These are phyloP conservation scores for Cordyceps tenuipes DNA, from an alignment of 2,329 filamentous ascomycete genomes.

Conservation along the genomic window DNA sequence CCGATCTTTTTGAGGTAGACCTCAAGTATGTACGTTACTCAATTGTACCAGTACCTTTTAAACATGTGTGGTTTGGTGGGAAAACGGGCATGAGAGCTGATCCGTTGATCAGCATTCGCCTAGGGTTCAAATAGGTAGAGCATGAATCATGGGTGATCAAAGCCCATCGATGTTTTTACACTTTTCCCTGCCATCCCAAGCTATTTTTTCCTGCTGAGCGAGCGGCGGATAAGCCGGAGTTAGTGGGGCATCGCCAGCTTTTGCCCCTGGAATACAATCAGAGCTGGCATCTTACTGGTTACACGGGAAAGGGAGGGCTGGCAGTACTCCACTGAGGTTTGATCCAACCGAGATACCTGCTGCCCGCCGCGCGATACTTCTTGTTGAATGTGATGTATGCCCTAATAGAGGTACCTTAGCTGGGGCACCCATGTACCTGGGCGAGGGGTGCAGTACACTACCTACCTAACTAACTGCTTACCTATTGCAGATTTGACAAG, in stretches of 20 bases:
- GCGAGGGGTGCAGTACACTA: too few relatives aligned
- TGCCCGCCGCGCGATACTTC: too few relatives aligned
- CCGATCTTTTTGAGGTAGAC: too few relatives aligned
- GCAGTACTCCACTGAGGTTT: background rate
- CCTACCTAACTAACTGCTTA: too few relatives aligned
- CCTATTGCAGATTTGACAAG: background rate
- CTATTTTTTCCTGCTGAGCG: background rate
- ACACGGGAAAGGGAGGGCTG: background rate
- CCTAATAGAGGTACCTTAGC: background rate
- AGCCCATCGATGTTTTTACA: conserved; percentile 1
- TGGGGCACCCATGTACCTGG: background rate
- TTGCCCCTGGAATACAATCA: conserved; percentile 1
- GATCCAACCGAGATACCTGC: background rate
- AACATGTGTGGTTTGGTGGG: background rate
- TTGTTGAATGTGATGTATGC: too few relatives aligned
- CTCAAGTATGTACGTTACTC: too few relatives aligned
- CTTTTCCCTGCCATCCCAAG: background rate
- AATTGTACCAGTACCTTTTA: too few relatives aligned
- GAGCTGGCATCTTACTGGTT: background rate
- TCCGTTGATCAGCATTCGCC: background rate
- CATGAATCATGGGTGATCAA: background rate
- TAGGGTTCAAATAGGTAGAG: background rate
- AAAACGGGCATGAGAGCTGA: background rate
- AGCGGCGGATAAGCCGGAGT: conserved; percentile 9
- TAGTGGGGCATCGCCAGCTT: background rate